Evolutionary conservation across 2,329 filamentous ascomycete genomes (phyloP), one percentile per base, ranked within the genome.

Genomic region (Zymoseptoria ardabiliae): DNA sequence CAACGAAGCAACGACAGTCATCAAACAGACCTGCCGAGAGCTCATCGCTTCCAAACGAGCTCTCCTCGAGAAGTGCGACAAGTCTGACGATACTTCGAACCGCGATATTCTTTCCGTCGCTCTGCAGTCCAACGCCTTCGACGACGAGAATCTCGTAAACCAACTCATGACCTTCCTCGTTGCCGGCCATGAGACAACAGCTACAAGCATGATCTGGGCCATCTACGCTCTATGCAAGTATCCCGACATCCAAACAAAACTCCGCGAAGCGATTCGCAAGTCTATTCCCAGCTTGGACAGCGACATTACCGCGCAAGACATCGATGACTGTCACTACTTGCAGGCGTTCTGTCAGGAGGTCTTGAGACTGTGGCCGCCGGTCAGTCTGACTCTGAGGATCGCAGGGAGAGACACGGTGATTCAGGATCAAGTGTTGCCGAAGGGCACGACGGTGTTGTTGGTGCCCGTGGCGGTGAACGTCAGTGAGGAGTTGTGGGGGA

Each of bases 91-190:
- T 60, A 73, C 75, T 22, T 75, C 74, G 1, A 85, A 85, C 52
- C 73, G 83, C 7, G 91, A 96, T 72, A 94, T 96, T 59, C 78
- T 96, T 35, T 90, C 87, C 0, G 88, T 93, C 0, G 91, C 91
- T 17, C 78, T 96, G 53, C 82, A 87, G 70, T 90, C 85, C 48
- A 89, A 88, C 53, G 84, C 80, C 5, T 94, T 95, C 74, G 82
- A 77, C 11, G 89, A 94, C 63, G 88, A 91, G 54, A 85, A 90
- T 61, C 82, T 96, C n/a, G 83, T 91, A 41, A 75, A 82, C 91
- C 71, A 66, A 30, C 65, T 66, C 63, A 66, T 66, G 65, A 95
- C 90, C 0, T 94, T 95, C 77, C 82, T 95, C 4, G 88, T 87
- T 0, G 91, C 91, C 0, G 79, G 77, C 50, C 78, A 85, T 63